Evolutionary conservation across 163 green algal species (phyloP), one percentile per base, ranked within the genome.

Genomic region (Chlamydomonas reinhardtii): DNA sequence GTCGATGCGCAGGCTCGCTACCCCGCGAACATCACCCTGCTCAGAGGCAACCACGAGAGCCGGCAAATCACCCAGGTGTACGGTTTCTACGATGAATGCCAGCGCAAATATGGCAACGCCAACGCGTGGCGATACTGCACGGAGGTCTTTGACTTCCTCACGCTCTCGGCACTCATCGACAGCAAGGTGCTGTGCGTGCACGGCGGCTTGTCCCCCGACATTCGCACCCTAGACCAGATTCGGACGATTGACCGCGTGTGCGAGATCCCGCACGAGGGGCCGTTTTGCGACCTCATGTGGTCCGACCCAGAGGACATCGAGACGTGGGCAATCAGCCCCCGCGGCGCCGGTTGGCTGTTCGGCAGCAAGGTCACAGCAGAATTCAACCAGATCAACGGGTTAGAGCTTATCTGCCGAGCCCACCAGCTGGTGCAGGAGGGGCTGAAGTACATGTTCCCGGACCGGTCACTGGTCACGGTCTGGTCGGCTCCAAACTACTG

Each of bases 401-500:
- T 99, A 84, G 94, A 99, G 80, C 91, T 99, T 35, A 98, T 99
- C 32, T 99, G 97, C 91, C 91, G 98, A 25, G 98, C 98, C 59
- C 98, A 99, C 87, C 98, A 99, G 91, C 94, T 99, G 25, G 98
- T 99, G 65, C 98, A 99, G 91, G 97, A 99, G 88, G 98, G 98
- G 1, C 90, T 99, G 5, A 99, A 99, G 89, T 99, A 99, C 94
- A 99, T 99, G 98, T 99, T 99, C 85, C 90, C 90, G 0, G 90
- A 93, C 19, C 85, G 96, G 70, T 95, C 83, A 0, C 90, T 99
- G 31, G 98, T 99, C 19, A 99, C 98, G 0, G 97, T 99, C 31
- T 99, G 98, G 98, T 97, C 91, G 17, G 98, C 98, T 14, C 98
- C 98, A 59, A 99, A 99, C 92, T 99, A 99, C 92, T 99, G 98